Base-by-base conservation (phyloP, 805 yeast species). In the Lachancea fermentati region DNA sequence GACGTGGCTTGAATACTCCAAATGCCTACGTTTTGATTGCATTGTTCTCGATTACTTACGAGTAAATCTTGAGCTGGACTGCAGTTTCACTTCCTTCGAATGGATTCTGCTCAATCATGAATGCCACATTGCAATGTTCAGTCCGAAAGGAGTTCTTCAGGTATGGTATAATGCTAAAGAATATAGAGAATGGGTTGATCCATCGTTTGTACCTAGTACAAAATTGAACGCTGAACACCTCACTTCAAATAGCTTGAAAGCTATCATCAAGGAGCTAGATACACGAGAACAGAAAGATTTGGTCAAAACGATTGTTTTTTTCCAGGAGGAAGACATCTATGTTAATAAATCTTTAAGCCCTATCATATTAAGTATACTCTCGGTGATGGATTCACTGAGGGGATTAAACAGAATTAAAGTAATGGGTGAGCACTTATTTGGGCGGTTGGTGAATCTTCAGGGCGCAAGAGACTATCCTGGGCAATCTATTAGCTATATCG, bases 381-480 rank as follows among this genome's bases (percentile, higher is more conserved):
- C 44, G 18, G 33, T 39, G 22, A 37, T 57, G 34, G 57, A 54
- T 5, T 12, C 35, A 7, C 49, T 60, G 56, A 53, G 49, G 25
- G 46, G 46, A 37, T 33, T 60, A 32, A 18, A 19, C 11, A 47
- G 37, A 17, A 25, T 60, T 5, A 26, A 38, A 5, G 51, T 51
- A 4, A 39, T 51, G 26, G 55, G 57, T 5, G 50, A 46, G 17
- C 28, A 18, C 3, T 25, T 59, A 15, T 58, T 48, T 38, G 58
- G 52, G 28, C 34, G 49, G 5, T 15, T 58, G 30, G 47, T 58
- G 3, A 60, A 60, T 40, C 44, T 50, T 9, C 62, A 58, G 32
- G 64, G 65, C 8, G 44, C 50, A 4, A 46, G 61, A 30, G 60
- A 57, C 33, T 51, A 55, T 30, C 56, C 61, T 3, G 61, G 60